Base-by-base conservation (phyloP, 805 yeast genomes). In the Myxozyma nipponensis region DNA sequence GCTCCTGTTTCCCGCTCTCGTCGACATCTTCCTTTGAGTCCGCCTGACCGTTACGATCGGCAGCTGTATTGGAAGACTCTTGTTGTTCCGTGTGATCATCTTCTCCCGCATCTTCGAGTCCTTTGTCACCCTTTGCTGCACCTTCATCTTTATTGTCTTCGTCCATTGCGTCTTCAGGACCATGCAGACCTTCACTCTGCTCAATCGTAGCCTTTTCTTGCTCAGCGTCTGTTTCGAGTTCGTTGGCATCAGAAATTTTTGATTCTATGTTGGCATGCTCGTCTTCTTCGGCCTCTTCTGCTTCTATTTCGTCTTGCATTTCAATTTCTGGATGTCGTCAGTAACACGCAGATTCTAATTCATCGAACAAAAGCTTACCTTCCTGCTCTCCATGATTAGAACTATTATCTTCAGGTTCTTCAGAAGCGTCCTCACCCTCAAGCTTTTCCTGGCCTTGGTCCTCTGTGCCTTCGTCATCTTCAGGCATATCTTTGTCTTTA, bases 111-210 rank as follows among this genome's bases (percentile, higher is more conserved):
- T 50, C 57, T 42, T 48, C 43, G 9, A 39, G 21, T 13, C 58
- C 58, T 18, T 56, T 54, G 26, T 89, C 90, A 36, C 85, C 87
- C 44, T 84, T 73, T 62, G 86, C 52, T 15, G 52, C 54, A 3
- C 82, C 81, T 22, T 72, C 69, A 46, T 78, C 76, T 10, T 82
- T 81, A 23, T 65, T 53, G 3, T 63, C 66, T 22, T 67, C 70
- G 62, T 79, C 82, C 49, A 78, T 84, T 5, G 81, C 76, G 52
- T 86, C 83, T 63, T 86, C 95, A n/a, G 84, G 72, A 23, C 87
- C 86, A 65, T 86, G 88, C 49, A 85, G 82, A 48, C 86, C 78
- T 22, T 81, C 84, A 24, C 82, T 82, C 34, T 82, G 76, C 13
- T 81, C 77, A 28, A 65, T 70, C n/a, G 65, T 66, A 26, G 71